Evolutionary conservation across 2,329 filamentous ascomycete genomes (phyloP).

Genomic region (Magnaporthiopsis incrustans): DNA sequence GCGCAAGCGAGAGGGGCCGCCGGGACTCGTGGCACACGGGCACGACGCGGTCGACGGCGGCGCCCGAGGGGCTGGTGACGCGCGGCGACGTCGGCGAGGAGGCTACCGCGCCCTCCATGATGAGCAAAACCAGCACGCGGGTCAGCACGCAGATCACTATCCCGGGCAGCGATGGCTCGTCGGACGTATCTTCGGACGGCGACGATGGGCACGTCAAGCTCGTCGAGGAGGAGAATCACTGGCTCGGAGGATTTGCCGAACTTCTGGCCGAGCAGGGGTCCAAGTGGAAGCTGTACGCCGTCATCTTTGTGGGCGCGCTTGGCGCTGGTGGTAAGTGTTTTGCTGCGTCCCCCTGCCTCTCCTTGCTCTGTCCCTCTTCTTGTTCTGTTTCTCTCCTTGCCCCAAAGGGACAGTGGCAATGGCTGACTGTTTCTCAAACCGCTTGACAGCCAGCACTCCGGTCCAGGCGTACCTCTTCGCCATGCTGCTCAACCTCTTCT

Average conservation of each 20-base stretch:
- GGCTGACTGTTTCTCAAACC: neutral
- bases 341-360: slow-evolving; percentile 22
- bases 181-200: slow-evolving; percentile 18
- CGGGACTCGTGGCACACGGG: slow-evolving; percentile 1
- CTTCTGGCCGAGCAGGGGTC: slow-evolving; percentile 45
- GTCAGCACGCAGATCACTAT: slow-evolving; percentile 29
- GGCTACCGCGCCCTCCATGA: neutral
- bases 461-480: slow-evolving; percentile 49
- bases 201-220: slow-evolving; percentile 16
- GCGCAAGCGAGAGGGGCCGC: neutral
- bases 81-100: slow-evolving; percentile 27
- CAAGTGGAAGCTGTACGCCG: slow-evolving; percentile 38
- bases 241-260: slow-evolving; percentile 42
- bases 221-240: slow-evolving; percentile 21
- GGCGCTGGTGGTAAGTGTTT: slow-evolving; percentile 19
- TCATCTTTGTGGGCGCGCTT: slow-evolving; percentile 36
- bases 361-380: too few species aligned
- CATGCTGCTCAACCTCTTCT: slow-evolving; percentile 43
- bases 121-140: neutral
- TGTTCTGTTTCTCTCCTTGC: slow-evolving; percentile 12
- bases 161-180: slow-evolving; percentile 21
- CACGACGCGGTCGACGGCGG: neutral
- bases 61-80: slow-evolving; percentile 20
- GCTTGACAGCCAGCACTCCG: slow-evolving; percentile 18
- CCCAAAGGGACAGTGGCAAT: neutral